Evolutionary conservation across 2,329 filamentous ascomycete species (phyloP), one percentile per base, ranked within the genome.

Genomic region (Pseudocercospora macadamiae): DNA sequence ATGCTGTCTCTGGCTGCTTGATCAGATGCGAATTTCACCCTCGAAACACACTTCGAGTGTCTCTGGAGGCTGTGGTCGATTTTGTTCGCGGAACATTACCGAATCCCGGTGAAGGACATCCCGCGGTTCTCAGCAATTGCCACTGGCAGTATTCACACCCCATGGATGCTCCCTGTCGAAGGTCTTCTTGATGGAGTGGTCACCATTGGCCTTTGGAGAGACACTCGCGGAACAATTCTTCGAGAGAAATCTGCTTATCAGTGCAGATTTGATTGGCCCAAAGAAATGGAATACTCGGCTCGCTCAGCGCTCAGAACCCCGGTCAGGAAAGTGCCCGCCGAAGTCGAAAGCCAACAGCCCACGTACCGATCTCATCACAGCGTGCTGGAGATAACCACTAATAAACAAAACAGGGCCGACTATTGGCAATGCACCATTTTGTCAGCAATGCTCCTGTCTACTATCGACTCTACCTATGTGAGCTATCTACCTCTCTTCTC

Each of bases 321-420:
- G 5, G 16, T 19, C 36, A 39, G 36, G 36, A 39, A 39, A 39
- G 36, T 18, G 36, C 36, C 12, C 36, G 36, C 36, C 36, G 36
- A 39, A 18, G n/a, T n/a, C 19, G 36, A 18, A 39, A 39, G 36
- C 36, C 36, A 39, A 39, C n/a, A 18, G n/a, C n/a, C 36, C n/a
- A n/a, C n/a, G n/a, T n/a, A 39, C n/a, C 36, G 36, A 39, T 39
- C 36, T 39, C 36, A 39, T 18, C 16, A 18, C 36, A 39, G n/a
- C n/a, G n/a, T n/a, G n/a, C 36, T 39, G 36, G n/a, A 39, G 36
- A 39, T 39, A 39, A 39, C 36, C 36, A 39, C 36, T 39, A n/a
- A n/a, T n/a, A n/a, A n/a, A n/a, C n/a, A 9, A 39, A 39, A 18
- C 36, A 37, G 34, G 34, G 36, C n/a, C 36, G 36, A 39, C 36